Evolutionary conservation across 208 protist species (phyloP), one percentile per base, ranked within the genome.

Genomic region (Spongospora subterranea): DNA sequence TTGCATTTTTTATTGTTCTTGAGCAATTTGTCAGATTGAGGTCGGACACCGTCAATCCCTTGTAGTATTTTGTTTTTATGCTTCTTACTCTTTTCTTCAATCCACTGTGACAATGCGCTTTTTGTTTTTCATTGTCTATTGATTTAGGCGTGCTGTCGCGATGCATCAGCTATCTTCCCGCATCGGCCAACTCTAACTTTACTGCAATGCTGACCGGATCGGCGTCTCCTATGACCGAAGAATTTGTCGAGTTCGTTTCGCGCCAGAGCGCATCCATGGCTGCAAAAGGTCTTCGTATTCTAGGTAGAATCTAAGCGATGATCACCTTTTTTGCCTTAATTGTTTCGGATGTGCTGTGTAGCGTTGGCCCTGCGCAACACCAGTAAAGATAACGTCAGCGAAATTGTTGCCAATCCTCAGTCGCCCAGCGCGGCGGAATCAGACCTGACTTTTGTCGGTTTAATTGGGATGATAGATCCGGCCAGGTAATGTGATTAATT

Each of bases 401-500:
- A 60, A 29, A 60, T 60, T 6, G 50, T 24, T 29, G 50, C 50
- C 13, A 24, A 60, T 60, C 6, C 50, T 24, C 50, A 60, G 24
- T 29, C 6, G 13, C 13, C 50, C 24, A 24, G 13, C 24, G 50
- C 50, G 20, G 20, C 93, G 35, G 94, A 95, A 92, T 64, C 43
- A 46, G 82, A 64, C 32, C 45, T 95, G 43, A 92, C 88, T 32
- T 93, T 94, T 71, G 41, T 93, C 39, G 94, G 94, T 46, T 32
- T 94, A 6, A 90, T 92, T 0, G 94, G 97, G 43, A 98, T 99
- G 94, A 93, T 97, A 0, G 97, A 99, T 92, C 97, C 97, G 0
- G 96, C 96, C 46, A 95, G 97, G 38, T 60, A 60, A 29, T 60
- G 24, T n/a, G n/a, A n/a, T n/a, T n/a, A n/a, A n/a, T n/a, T n/a